These are phyloP conservation scores for Myxozyma kluyveri DNA, from an alignment of 805 yeast species.

Conservation along the genomic window DNA sequence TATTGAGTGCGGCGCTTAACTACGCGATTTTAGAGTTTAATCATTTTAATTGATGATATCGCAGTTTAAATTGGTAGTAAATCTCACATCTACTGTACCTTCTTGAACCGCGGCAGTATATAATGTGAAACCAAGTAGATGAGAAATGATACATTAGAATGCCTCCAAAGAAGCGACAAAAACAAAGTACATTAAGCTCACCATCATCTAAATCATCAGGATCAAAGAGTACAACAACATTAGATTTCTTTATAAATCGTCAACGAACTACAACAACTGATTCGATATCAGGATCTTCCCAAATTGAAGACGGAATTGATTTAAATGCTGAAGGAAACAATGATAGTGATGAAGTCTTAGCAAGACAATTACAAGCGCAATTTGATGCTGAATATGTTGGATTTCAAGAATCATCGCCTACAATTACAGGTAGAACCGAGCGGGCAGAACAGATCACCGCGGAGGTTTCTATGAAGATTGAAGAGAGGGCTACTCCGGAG, in stretches of 20 bases:
- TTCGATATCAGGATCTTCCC: not conserved
- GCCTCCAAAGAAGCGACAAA: too few relatives aligned
- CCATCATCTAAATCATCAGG: not conserved
- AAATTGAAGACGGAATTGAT: not conserved
- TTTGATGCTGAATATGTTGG: conserved; percentile 21
- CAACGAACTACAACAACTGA: not conserved
- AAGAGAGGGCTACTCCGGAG: not conserved
- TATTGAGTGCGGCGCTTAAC: too few relatives aligned
- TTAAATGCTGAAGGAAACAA: not conserved
- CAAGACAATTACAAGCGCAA: conserved; percentile 25
- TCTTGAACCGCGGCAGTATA: too few relatives aligned
- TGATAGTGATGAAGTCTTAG: conserved; percentile 23
- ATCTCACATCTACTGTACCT: too few relatives aligned
- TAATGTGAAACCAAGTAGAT: too few relatives aligned
- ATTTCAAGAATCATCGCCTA: not conserved
- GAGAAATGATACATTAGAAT: too few relatives aligned
- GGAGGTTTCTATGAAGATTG: not conserved
- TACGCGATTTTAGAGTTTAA: too few relatives aligned
- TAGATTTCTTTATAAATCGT: conserved; percentile 15
- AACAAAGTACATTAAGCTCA: too few relatives aligned
- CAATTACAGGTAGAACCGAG: not conserved
- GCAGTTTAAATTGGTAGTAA: too few relatives aligned
- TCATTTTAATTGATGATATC: too few relatives aligned
- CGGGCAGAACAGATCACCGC: not conserved
- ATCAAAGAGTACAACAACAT: not conserved